phyloP scores from a whole-genome alignment of 345 rosid species.

The Eucalyptus lansdowneana region DNA sequence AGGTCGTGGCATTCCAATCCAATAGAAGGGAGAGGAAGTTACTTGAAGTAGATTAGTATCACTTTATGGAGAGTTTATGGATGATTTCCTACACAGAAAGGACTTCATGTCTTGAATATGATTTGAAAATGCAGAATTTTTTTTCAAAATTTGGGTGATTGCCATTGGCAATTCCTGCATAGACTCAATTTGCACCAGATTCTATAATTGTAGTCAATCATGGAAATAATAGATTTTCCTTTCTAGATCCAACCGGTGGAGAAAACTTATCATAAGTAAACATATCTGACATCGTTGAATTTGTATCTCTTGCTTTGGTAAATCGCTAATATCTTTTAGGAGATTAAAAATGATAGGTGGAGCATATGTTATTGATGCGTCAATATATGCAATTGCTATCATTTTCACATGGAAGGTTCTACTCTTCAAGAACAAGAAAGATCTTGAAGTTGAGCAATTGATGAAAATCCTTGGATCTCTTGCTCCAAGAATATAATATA shows the following conservation, averaged over 20 bases:
- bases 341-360: neutral
- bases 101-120: neutral
- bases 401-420: neutral
- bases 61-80: neutral
- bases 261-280: neutral
- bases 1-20: no score
- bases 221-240: neutral
- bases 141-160: no score
- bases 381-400: neutral
- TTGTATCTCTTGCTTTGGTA: neutral
- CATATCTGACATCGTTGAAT: neutral
- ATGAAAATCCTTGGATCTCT: neutral
- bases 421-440: neutral
- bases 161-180: fast-evolving
- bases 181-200: neutral
- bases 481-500: slow-evolving; percentile 5
- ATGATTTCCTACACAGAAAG: neutral
- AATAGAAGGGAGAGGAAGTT: no score
- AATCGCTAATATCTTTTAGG: fast-evolving
- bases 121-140: neutral
- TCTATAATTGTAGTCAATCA: no score
- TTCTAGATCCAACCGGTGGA: neutral
- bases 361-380: neutral
- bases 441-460: neutral
- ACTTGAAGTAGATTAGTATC: no score